Base-by-base conservation (phyloP, 768 basidiomycete genomes). In the Lanmaoa pseudosensibilis region DNA sequence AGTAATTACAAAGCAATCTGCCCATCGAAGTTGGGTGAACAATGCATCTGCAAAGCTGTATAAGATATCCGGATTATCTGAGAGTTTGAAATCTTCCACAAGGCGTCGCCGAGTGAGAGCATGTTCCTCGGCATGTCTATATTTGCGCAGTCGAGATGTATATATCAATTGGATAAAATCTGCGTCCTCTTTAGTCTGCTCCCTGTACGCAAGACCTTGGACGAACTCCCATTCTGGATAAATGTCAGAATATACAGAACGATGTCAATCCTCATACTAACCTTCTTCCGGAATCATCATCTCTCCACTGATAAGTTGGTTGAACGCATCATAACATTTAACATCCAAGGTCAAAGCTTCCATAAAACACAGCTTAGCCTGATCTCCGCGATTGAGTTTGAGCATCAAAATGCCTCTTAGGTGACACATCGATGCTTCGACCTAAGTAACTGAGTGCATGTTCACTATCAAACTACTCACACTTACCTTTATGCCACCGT, bases 251-350 rank as follows among this genome's bases (percentile, higher is more conserved):
- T 7, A 37, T 18, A 32, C 36, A 19, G 25, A 43, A 50, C 25
- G 19, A 19, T 27, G 19, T 27, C 41, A 55, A 51, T 21, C 21
- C 38, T 13, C n/a, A 50, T n/a, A 54, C 71, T n/a, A 43, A 92
- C 96, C 96, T 84, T 99, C 97, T 56, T 93, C 88, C 1, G 90
- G 85, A 12, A 89, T 85, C 90, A 99, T 92, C 93, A 98, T 96
- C 69, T 95, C 92, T 2, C 93, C 91, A 19, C 84, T 87, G 27
- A 98, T 78, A 11, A 99, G 81, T 58, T 94, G 90, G 57, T 91
- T 87, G 67, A 97, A 98, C 2, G 94, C 88, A 61, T 98, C 97
- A 65, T 93, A 98, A 71, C 96, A 98, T 73, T 97, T 97, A 34
- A 98, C 92, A 62, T 99, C 97, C 21, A 98, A 79, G 2, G 89